Conservation (phyloP, 805 yeast genomes). For the Lipomyces starkeyi region DNA sequence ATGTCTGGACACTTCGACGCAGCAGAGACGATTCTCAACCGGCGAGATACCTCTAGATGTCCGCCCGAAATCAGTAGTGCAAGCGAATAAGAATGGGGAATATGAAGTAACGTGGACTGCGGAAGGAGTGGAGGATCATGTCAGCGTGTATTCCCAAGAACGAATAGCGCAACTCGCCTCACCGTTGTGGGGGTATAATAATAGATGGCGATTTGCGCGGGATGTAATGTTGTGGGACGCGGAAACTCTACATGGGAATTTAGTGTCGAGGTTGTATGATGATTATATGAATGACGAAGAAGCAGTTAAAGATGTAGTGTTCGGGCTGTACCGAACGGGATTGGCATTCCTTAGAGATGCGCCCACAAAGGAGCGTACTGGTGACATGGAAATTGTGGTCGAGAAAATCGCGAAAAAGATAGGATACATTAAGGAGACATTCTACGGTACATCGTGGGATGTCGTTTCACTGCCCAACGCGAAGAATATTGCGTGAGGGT, state of each 20-base stretch:
- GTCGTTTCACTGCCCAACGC: constrained; percentile 62
- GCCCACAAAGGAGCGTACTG: constrained; percentile 51
- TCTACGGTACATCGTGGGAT: constrained; percentile 74
- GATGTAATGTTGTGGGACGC: constrained; percentile 46
- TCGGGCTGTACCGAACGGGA: constrained; percentile 61
- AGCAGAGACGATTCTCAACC: constrained; percentile 58
- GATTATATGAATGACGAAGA: constrained; percentile 51
- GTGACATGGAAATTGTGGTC: constrained; percentile 45
- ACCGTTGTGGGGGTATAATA: constrained; percentile 43
- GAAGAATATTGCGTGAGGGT: constrained; percentile 61
- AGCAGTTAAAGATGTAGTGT: constrained; percentile 51
- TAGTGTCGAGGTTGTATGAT: constrained; percentile 47
- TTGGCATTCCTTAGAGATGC: constrained; percentile 59
- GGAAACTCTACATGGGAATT: constrained; percentile 41
- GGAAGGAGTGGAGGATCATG: constrained; percentile 57
- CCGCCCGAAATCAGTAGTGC: constrained; percentile 44
- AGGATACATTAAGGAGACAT: constrained; percentile 73
- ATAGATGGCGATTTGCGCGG: constrained; percentile 47
- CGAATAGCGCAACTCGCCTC: constrained; percentile 57
- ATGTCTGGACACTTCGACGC: constrained; percentile 61
- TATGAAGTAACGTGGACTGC: constrained; percentile 44
- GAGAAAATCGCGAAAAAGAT: constrained; percentile 58
- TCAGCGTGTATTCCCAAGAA: constrained; percentile 51
- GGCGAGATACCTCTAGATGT: constrained; percentile 47
- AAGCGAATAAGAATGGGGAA: constrained; percentile 33